Base-by-base conservation (phyloP, 2,329 filamentous ascomycete species). In the Verticillium nonalfalfae region DNA sequence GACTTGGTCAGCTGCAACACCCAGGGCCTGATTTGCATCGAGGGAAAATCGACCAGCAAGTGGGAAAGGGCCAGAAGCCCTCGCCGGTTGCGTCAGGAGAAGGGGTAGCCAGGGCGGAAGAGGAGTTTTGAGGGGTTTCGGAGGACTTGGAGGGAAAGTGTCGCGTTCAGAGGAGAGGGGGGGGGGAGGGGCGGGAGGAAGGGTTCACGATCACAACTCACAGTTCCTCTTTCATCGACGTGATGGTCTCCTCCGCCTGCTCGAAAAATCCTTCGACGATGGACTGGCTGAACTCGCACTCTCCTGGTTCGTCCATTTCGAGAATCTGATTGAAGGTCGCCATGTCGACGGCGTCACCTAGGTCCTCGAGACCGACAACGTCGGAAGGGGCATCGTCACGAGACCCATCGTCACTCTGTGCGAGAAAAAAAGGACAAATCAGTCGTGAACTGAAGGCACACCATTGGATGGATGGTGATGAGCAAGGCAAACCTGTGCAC, bases 231-330 rank as follows among this genome's bases (percentile, higher is more conserved):
- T 97, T 87, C 89, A 99, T 97, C 68, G 93, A 86, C 18, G 78
- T 77, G 74, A 98, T 97, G 0, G 94, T 98, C 67, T 85, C 83
- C 67, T 93, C 85, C 40, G 93, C 94, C 78, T 99, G 95, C 18
- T 92, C 88, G 68, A 98, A 96, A 80, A 97, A 99, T 64, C 92
- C 91, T 72, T 87, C 89, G 57, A 98, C 93, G 67, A 99, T 93
- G 63, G 90, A 89, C 69, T 82, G 85, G 78, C 90, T 96, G 81
- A 98, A 98, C 57, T 97, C 92, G 68, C 88, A 84, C 66, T 94
- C 90, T 11, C 88, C 85, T 67, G 91, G 89, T 66, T 98, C 95
- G 74, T 99, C 95, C 94, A 99, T 97, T 76, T 98, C 95, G 65
- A 98, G 85, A 73, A 99, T 98, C 80, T 98, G 95, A 69, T 89